Conservation (phyloP, 2,329 filamentous ascomycete genomes). For the Chalaropsis ovoidea region DNA sequence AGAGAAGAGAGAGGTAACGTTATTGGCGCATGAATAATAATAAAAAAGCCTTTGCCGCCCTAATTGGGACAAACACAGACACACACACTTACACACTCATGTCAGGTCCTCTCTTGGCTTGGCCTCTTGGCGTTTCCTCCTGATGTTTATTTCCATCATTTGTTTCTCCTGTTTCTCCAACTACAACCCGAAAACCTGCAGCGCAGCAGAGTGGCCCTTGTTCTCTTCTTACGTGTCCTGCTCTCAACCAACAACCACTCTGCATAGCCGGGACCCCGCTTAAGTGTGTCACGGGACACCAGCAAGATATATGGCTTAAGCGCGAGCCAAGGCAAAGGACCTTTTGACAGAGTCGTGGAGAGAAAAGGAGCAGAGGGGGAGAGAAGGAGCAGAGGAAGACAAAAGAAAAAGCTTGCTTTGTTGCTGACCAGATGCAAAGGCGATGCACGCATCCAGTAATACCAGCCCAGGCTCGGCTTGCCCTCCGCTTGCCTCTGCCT, state of each 20-base stretch:
- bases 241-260: neutral
- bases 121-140: conserved; percentile 10
- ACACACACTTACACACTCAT: neutral
- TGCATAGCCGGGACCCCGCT: neutral
- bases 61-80: neutral
- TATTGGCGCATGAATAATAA: neutral
- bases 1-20: conserved; percentile 8
- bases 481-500: neutral
- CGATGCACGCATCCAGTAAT: neutral
- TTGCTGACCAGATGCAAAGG: neutral
- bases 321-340: conserved; percentile 1
- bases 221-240: neutral
- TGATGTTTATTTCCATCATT: conserved; percentile 1
- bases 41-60: neutral
- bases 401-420: neutral
- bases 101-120: conserved; percentile 2
- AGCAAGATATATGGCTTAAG: conserved; percentile 1
- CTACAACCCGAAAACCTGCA: neutral
- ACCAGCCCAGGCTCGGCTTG: neutral
- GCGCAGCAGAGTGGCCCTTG: too few species aligned
- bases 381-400: neutral
- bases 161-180: conserved; percentile 8
- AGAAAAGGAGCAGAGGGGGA: neutral
- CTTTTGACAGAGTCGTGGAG: neutral
- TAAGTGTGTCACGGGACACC: conserved; percentile 3